Evolutionary conservation across 2,329 filamentous ascomycete species (phyloP).

Genomic region (Helotiales sp.): DNA sequence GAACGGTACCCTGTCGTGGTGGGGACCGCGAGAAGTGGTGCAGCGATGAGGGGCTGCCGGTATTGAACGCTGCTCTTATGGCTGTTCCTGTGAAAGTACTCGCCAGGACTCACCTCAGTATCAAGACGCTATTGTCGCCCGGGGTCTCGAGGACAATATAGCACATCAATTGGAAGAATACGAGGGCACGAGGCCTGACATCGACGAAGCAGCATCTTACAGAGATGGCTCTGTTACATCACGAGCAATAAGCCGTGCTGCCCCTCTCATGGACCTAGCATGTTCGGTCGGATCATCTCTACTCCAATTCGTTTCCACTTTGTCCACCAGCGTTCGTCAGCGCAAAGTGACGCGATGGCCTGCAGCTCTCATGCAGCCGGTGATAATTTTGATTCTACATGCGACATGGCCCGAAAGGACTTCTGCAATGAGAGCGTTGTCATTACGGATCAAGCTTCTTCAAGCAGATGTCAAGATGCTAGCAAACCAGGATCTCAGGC

Average conservation of each 20-base stretch:
- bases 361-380: conserved; percentile 10
- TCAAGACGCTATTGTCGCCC: not conserved
- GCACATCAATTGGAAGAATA: conserved; percentile 4
- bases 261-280: not conserved
- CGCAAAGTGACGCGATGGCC: conserved; percentile 9
- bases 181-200: conserved; percentile 4
- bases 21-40: not conserved
- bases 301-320: not conserved
- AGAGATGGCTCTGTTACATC: not conserved
- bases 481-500: not conserved
- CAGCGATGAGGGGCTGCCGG: not conserved
- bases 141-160: conserved; percentile 5
- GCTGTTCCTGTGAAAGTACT: not conserved
- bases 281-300: not conserved
- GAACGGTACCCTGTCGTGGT: too few relatives aligned
- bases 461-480: not conserved
- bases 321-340: not conserved
- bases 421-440: conserved; percentile 1
- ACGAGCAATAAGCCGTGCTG: not conserved
- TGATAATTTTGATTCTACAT: conserved; percentile 9
- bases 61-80: not conserved
- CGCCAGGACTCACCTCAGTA: conserved; percentile 6
- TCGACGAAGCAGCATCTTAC: not conserved
- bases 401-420: conserved; percentile 17
- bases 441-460: conserved; percentile 13